These are phyloP conservation scores for Zygosaccharomyces kombuchaensis DNA, from an alignment of 805 yeast genomes.

Conservation along the genomic window DNA sequence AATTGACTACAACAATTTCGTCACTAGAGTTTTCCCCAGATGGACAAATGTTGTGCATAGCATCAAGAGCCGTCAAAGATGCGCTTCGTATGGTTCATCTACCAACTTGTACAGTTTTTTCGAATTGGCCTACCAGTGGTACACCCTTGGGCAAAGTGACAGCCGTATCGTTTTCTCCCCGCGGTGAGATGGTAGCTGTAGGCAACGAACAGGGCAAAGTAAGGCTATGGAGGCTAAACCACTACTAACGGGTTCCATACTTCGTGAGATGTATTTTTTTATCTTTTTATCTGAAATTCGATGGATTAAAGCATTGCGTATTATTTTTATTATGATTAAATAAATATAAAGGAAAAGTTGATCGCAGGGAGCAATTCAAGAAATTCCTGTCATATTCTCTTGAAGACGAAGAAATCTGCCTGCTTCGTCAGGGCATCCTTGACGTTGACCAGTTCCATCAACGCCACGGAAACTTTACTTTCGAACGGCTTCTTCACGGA, in stretches of 20 bases:
- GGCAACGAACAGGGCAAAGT: slow-evolving; percentile 91
- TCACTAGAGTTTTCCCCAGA: slow-evolving; percentile 71
- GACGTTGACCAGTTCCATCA: slow-evolving; percentile 13
- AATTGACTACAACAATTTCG: slow-evolving; percentile 76
- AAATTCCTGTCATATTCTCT: slow-evolving; percentile 4
- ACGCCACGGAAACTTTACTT: slow-evolving; percentile 13
- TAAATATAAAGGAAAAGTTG: background rate
- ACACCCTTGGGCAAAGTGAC: slow-evolving; percentile 97
- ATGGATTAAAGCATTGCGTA: background rate
- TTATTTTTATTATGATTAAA: slow-evolving; percentile 1
- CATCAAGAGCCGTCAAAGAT: slow-evolving; percentile 81
- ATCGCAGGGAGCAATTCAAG: background rate
- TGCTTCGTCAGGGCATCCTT: slow-evolving; percentile 13
- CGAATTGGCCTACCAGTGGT: slow-evolving; percentile 96
- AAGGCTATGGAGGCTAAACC: slow-evolving; percentile 83
- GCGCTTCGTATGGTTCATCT: slow-evolving; percentile 82
- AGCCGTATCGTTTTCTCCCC: slow-evolving; percentile 69
- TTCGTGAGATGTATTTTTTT: background rate
- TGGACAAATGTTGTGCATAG: slow-evolving; percentile 83
- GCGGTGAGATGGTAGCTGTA: slow-evolving; percentile 74
- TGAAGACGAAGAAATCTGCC: slow-evolving; percentile 15
- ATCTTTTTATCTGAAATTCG: background rate
- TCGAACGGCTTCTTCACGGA: slow-evolving; percentile 13
- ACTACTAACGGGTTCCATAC: slow-evolving; percentile 44
- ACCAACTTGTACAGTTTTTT: slow-evolving; percentile 79